Conservation (phyloP, 2,329 filamentous ascomycete genomes). For the Fusarium sp. region DNA sequence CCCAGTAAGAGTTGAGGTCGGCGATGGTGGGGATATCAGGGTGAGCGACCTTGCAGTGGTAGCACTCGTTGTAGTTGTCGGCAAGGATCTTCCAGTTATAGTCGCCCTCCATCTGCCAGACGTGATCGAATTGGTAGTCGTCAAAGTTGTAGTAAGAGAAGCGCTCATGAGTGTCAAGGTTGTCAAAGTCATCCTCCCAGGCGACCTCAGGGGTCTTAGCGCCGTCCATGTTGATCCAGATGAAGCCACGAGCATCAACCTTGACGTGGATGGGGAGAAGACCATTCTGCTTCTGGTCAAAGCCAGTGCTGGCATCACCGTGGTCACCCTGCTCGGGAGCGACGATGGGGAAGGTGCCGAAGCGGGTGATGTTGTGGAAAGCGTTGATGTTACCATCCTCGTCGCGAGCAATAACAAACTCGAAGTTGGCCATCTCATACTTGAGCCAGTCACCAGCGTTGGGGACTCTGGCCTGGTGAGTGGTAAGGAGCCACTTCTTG, state of each 20-base stretch:
- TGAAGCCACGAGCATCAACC: slow-evolving; percentile 61
- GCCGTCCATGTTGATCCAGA: slow-evolving; percentile 66
- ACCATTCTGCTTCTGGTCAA: slow-evolving; percentile 64
- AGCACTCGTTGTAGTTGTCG: slow-evolving; percentile 74
- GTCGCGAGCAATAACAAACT: slow-evolving; percentile 62
- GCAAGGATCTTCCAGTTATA: slow-evolving; percentile 69
- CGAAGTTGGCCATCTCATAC: slow-evolving; percentile 62
- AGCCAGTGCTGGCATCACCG: slow-evolving; percentile 62
- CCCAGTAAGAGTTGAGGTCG: slow-evolving; percentile 63
- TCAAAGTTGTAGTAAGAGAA: slow-evolving; percentile 58
- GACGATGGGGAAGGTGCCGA: slow-evolving; percentile 65
- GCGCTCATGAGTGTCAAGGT: slow-evolving; percentile 55
- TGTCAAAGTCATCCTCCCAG: slow-evolving; percentile 62
- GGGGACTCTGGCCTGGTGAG: slow-evolving; percentile 58
- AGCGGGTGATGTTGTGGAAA: slow-evolving; percentile 70
- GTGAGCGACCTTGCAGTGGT: slow-evolving; percentile 68
- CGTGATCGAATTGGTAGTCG: slow-evolving; percentile 65
- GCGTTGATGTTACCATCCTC: slow-evolving; percentile 61
- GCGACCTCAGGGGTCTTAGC: slow-evolving; percentile 54
- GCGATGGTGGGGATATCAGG: slow-evolving; percentile 65
- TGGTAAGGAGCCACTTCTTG: slow-evolving; percentile 63
- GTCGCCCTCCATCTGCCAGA: slow-evolving; percentile 63
- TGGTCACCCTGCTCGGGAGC: slow-evolving; percentile 54
- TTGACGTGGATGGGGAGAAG: slow-evolving; percentile 64
- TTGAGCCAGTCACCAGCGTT: slow-evolving; percentile 65